Evolutionary conservation across 139 green algal genomes (phyloP), one percentile per base, ranked within the genome.

Genomic region (Mychonastes homosphaera): DNA sequence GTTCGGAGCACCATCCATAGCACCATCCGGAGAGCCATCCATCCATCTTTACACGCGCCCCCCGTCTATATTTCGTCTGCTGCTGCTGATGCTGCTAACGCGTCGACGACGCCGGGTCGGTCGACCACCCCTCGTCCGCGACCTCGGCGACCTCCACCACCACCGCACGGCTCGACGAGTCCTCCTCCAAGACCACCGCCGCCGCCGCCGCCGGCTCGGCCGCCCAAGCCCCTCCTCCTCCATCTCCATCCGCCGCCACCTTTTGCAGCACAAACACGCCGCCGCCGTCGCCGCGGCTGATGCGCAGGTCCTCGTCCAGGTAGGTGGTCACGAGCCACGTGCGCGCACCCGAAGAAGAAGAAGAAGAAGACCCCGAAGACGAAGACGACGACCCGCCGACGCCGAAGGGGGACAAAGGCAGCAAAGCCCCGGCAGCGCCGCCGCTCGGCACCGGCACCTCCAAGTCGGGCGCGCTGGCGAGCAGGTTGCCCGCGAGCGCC

Each of bases 281-380:
- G 46, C 79, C 79, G 2, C 61, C 61, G 21, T 67, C 61, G 30
- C 61, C 61, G 9, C 87, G 69, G 0, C 79, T 67, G 45, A 95
- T 80, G 28, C 87, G 76, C 19, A 77, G 73, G 60, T 83, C 73
- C n/a, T 76, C 62, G 56, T 92, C 85, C 16, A 92, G 62, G 74
- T 84, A 95, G 1, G 86, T 94, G 32, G 74, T 94, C 38, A 95
- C 50, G 36, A 91, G 78, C 85, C 85, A 94, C 23, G 73, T 79
- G 36, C 71, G 35, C 19, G 59, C 52, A 19, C 51, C 35, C 3
- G 51, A 2, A 39, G 3, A 28, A 39, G 13, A 23, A 51, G 19
- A 26, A 19, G 6, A 46, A 30, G 23, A 55, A 6, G 53, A 9
- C 13, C 18, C 29, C 33, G 41, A 16, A 36, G 23, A 33, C 19